Percentiles rank a stretch among this genome's conserved stretches.
These are phyloP conservation scores for Aquilaria yunnanensis DNA, from an alignment of 345 rosid genomes.

Conservation along the genomic window DNA sequence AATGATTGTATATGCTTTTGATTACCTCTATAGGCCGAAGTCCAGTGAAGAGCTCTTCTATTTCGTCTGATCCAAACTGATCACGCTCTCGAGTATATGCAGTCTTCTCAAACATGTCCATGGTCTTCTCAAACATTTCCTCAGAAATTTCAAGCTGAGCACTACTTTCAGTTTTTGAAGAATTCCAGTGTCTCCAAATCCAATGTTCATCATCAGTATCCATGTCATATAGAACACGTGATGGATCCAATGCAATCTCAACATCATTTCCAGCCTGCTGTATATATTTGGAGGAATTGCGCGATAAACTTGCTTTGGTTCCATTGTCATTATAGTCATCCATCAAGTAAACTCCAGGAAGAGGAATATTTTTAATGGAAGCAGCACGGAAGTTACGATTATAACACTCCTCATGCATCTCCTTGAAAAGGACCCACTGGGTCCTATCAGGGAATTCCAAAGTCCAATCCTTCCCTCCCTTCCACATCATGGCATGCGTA, in stretches of 20 bases:
- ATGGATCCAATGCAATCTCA: constrained; percentile 81
- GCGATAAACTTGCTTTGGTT: constrained; percentile 36
- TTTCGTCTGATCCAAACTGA: constrained; percentile 54
- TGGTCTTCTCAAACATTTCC: constrained; percentile 63
- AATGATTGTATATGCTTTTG: constrained; percentile 45
- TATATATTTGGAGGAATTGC: constrained; percentile 44
- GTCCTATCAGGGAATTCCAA: constrained; percentile 78
- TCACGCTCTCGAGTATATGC: constrained; percentile 58
- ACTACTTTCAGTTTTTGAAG: constrained; percentile 30
- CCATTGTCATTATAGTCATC: constrained; percentile 50
- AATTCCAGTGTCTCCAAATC: constrained; percentile 30
- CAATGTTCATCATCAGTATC: constrained; percentile 86
- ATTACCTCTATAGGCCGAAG: constrained; percentile 41
- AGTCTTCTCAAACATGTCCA: constrained; percentile 80
- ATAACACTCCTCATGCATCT: constrained; percentile 92
- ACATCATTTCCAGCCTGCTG: constrained; percentile 77
- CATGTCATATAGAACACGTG: constrained; percentile 72
- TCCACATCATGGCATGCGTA: constrained; percentile 98
- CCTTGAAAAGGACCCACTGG: constrained; percentile 82
- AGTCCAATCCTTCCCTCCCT: constrained; percentile 87
- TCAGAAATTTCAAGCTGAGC: constrained; percentile 32
- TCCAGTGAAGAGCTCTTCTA: constrained; percentile 50
- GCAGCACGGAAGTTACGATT: constrained; percentile 76
- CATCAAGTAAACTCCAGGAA: constrained; percentile 68
- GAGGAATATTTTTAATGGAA: constrained; percentile 69